A percentile compares a stretch with the other conserved stretches of the same genome.
Evolutionary conservation across 352 stramenopile genomes (phyloP).

Genomic region (Pythium rhizo-oryzae): DNA sequence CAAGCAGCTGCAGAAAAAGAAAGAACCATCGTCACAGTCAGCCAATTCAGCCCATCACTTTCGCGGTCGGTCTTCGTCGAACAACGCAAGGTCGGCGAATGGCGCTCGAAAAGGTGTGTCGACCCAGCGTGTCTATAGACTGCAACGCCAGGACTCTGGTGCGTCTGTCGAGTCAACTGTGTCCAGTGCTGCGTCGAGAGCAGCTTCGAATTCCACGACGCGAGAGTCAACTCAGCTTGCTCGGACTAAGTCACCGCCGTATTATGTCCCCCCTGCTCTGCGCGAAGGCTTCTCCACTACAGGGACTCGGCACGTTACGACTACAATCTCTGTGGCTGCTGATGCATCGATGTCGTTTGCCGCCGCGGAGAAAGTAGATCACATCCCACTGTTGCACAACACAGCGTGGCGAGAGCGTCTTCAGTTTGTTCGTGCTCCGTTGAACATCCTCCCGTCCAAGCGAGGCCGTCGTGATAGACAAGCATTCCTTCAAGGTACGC

Average conservation of each 20-base stretch:
- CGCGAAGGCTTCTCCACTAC: slow-evolving; percentile 8
- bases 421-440: slow-evolving; percentile 22
- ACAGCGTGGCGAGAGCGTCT: slow-evolving; percentile 34
- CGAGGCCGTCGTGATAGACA: not conserved
- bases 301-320: slow-evolving; percentile 22
- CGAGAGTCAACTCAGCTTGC: slow-evolving; percentile 3
- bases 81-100: not conserved
- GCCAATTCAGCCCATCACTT: not conserved
- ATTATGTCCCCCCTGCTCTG: slow-evolving; percentile 4
- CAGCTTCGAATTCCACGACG: not conserved
- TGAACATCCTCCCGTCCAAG: slow-evolving; percentile 30
- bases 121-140: not conserved
- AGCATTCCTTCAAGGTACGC: slow-evolving; percentile 11
- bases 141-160: slow-evolving; percentile 10
- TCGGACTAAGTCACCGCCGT: not conserved
- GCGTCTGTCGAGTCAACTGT: slow-evolving; percentile 2
- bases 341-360: not conserved
- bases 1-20: slow-evolving; percentile 37
- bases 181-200: slow-evolving; percentile 1
- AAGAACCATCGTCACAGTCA: slow-evolving; percentile 2
- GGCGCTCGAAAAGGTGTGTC: slow-evolving; percentile 10
- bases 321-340: slow-evolving; percentile 10
- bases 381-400: slow-evolving; percentile 28
- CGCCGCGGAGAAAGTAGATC: slow-evolving; percentile 2
- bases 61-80: slow-evolving; percentile 1